Base-by-base conservation (phyloP, 495 filamentous ascomycete species). In the Hypomontagnella monticulosa region DNA sequence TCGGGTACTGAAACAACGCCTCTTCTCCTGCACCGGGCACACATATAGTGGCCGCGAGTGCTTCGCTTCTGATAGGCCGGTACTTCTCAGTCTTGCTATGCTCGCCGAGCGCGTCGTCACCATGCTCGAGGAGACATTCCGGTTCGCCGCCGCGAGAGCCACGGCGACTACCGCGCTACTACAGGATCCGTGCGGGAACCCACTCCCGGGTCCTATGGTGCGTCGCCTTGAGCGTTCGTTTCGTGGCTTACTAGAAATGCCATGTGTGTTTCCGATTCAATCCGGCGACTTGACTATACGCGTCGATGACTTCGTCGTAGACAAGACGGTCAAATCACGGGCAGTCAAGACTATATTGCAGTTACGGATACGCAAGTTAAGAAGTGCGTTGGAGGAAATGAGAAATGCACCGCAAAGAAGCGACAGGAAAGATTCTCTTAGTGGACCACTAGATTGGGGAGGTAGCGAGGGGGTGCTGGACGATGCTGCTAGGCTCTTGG, bases 121-220 rank as follows among this genome's bases (percentile, higher is more conserved):
- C 15, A 37, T 61, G 49, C 58, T 54, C 11, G 58, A 61, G 27
- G 58, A 54, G 16, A 54, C 44, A 3, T 53, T 54, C 34, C 58
- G 40, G n/a, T 30, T 47, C 4, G 48, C 58, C 15, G 58, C 58
- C 1, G 16, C 19, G 15, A 23, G 48, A 11, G 48, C 58, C 15
- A 52, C 32, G 18, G 19, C 48, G 37, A 18, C 33, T 2, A n/a
- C 10, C 14, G 48, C 37, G 36, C 2, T n/a, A 34, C 16, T 41
- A 18, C 14, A 51, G 16, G 37, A 44, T 3, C 46, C 46, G 32
- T 52, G 32, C 1, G 14, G 19, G 6, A 33, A n/a, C 6, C 33
- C 19, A 8, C 23, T 33, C 7, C 32, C 44, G 16, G 14, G 4
- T 5, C 9, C 9, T 18, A 33, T 40, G 33, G 38, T 38, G 10